These are phyloP conservation scores for Aphanocladium album DNA, from an alignment of 2,329 filamentous ascomycete genomes.

Conservation along the genomic window DNA sequence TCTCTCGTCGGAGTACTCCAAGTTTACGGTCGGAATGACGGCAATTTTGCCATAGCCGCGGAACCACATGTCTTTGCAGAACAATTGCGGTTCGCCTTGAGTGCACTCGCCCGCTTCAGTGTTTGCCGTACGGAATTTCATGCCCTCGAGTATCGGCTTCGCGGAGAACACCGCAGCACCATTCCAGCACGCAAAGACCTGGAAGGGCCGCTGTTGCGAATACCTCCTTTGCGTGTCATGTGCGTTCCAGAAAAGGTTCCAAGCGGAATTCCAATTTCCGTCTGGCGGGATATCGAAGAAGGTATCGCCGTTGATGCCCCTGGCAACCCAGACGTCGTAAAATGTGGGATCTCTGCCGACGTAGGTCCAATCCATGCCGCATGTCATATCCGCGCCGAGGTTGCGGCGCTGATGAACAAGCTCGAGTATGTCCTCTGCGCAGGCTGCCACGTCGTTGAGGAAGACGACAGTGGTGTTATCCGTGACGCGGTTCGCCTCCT, in stretches of 20 bases:
- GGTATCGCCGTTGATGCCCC: slow-evolving; percentile 46
- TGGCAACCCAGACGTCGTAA: slow-evolving; percentile 53
- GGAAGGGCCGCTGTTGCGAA: slow-evolving; percentile 40
- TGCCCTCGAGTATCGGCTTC: slow-evolving; percentile 37
- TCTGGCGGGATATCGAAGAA: slow-evolving; percentile 50
- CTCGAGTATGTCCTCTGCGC: slow-evolving; percentile 53
- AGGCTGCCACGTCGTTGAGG: slow-evolving; percentile 49
- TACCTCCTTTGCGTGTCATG: slow-evolving; percentile 29
- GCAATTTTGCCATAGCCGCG: slow-evolving; percentile 47
- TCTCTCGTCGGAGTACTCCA: slow-evolving; percentile 47
- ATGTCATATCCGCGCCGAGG: slow-evolving; percentile 50
- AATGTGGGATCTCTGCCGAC: slow-evolving; percentile 41
- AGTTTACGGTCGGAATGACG: slow-evolving; percentile 50
- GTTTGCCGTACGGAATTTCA: slow-evolving; percentile 39
- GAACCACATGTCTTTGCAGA: slow-evolving; percentile 54
- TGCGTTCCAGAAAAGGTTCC: slow-evolving; percentile 51
- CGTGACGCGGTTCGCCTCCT: slow-evolving; percentile 21
- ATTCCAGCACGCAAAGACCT: slow-evolving; percentile 59
- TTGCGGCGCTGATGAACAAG: slow-evolving; percentile 42
- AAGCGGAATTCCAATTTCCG: slow-evolving; percentile 43
- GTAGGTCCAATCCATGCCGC: slow-evolving; percentile 54
- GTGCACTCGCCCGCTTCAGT: slow-evolving; percentile 29
- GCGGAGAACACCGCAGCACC: slow-evolving; percentile 47
- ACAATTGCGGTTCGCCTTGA: slow-evolving; percentile 50
- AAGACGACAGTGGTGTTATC: slow-evolving; percentile 44